Evolutionary conservation across 1,284 basidiomycete genomes (phyloP), one percentile per base, ranked within the genome.

Genomic region (Rhodotorula glutinis): DNA sequence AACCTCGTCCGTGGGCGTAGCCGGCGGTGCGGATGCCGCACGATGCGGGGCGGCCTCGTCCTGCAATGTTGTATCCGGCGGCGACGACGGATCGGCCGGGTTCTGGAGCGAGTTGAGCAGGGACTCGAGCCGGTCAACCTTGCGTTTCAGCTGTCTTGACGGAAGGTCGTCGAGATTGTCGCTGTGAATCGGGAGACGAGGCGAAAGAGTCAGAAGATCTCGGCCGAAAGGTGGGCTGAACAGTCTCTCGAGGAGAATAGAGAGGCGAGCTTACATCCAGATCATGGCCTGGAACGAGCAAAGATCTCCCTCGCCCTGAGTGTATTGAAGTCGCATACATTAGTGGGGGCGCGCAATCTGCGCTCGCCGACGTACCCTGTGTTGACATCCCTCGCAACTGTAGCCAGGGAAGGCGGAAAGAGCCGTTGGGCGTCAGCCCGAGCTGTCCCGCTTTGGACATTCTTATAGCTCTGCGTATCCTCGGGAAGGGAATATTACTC

Each of bases 211-310:
- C 46, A 40, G 30, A 17, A 3, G 0, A 38, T 38, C 33, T 38
- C 33, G 33, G 33, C 33, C 33, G 33, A 38, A 38, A 38, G 33
- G n/a, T 11, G 33, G 11, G 5, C 11, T 38, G 33, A 38, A 11
- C 33, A 38, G 9, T 25, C 23, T 17, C 9, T 27, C 7, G 14
- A 23, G 29, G 9, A n/a, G 13, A 27, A 4, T 2, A n/a, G 21
- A 33, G 23, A 38, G 19, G 38, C 16, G 19, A 19, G 41, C 62
- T 30, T 21, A 65, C 66, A 62, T 62, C 62, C 66, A 67, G 19
- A 67, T 54, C 13, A 67, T 40, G 4, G 62, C 40, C 46, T 68
- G 59, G 23, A 62, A 68, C 23, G 66, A 68, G 41, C 66, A 68
- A 3, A 43, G 7, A 23, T 67, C 66, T 0, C 51, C n/a, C 8